Percentiles rank a stretch among this genome's conserved stretches.
Conservation (phyloP, 805 yeast genomes). For the Nakazawaea populi region DNA sequence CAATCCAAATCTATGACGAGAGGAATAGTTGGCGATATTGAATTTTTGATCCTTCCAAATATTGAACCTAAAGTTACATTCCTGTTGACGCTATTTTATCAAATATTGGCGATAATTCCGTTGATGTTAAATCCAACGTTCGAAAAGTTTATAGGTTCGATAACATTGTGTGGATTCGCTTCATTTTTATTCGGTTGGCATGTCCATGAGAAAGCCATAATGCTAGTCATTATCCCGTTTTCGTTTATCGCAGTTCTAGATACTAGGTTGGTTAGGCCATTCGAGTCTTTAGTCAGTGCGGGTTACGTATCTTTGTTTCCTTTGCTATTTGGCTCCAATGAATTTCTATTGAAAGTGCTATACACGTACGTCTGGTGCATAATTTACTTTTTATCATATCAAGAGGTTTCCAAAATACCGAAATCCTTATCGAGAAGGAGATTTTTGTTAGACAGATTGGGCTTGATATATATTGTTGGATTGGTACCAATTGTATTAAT, state of each 20-base stretch:
- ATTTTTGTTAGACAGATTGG: slow-evolving; percentile 67
- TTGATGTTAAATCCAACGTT: slow-evolving; percentile 64
- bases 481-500: slow-evolving; percentile 56
- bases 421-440: slow-evolving; percentile 32
- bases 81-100: slow-evolving; percentile 77
- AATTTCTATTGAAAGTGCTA: slow-evolving; percentile 67
- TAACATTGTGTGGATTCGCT: slow-evolving; percentile 86
- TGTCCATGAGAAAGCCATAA: slow-evolving; percentile 96
- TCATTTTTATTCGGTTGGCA: slow-evolving; percentile 97
- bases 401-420: slow-evolving; percentile 52
- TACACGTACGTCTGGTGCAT: slow-evolving; percentile 86
- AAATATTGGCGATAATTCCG: slow-evolving; percentile 70
- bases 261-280: slow-evolving; percentile 64
- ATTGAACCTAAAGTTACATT: slow-evolving; percentile 77
- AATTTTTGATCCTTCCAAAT: slow-evolving; percentile 73
- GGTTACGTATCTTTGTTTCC: slow-evolving; percentile 91
- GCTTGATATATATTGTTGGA: slow-evolving; percentile 60
- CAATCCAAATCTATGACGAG: slow-evolving; percentile 40
- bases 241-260: slow-evolving; percentile 70
- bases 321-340: slow-evolving; percentile 71
- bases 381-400: slow-evolving; percentile 64
- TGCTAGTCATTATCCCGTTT: slow-evolving; percentile 83
- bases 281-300: slow-evolving; percentile 64
- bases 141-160: slow-evolving; percentile 73
- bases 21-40: slow-evolving; percentile 90